Base-by-base conservation (phyloP, 108 stramenopile genomes). In the Pseudonitzschia multiseries region DNA sequence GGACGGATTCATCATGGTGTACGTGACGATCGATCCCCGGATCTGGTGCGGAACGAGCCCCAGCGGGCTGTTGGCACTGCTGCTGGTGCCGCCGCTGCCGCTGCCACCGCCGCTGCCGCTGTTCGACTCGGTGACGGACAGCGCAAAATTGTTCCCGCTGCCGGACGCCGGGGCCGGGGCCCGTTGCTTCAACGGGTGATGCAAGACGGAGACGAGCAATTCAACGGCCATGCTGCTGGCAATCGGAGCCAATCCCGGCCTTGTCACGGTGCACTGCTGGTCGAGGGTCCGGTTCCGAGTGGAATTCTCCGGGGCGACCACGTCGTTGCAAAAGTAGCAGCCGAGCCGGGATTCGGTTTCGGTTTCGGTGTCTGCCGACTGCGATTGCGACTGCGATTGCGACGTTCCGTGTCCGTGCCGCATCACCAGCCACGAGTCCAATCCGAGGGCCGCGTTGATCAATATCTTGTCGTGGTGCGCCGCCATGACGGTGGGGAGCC, bases 241-340 rank as follows among this genome's bases (percentile, higher is more conserved):
- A 71, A 98, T 95, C 15, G 95, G 96, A 3, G 98, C 97, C 43
- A 99, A 83, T 9, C 99, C 99, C 15, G 99, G 99, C 43, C 99
- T 82, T 53, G 99, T 99, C 18, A 97, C 96, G 8, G 99, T 99
- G 78, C 99, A 99, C 81, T 99, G 98, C 77, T 99, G 97, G 75
- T 99, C 99, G 51, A 99, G 70, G 12, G 99, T 99, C 10, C 98
- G 88, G 79, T 98, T 96, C 24, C 87, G 88, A 48, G 85, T 93
- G 40, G 96, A 96, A 79, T 99, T 96, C 59, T 89, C 94, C 8
- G 99, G 97, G 29, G 98, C 97, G 2, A 97, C 98, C 17, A 99
- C 88, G 83, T 99, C 98, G 64, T 86, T 95, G 89, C 99, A 99
- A 83, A 99, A 99, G 73, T 99, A 99, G 70, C 98, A 99, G 14